Percentiles rank a stretch among this genome's conserved stretches.
These are phyloP conservation scores for Omphalotus guepiniiformis DNA, from an alignment of 768 basidiomycete genomes.

Conservation along the genomic window DNA sequence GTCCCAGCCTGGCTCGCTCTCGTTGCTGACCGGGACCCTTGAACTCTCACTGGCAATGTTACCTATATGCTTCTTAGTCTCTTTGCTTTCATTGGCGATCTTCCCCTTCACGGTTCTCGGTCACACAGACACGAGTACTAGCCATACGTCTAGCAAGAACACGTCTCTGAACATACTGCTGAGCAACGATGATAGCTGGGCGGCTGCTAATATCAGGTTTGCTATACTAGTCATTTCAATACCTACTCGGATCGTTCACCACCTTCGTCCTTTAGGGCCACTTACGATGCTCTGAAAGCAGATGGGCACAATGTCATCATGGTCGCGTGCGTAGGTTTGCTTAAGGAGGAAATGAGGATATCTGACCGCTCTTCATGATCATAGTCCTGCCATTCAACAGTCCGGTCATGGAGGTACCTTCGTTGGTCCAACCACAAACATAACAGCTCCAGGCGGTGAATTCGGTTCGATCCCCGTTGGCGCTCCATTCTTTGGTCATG, in stretches of 20 bases:
- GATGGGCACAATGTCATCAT: constrained; percentile 26
- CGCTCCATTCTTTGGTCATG: constrained; percentile 26
- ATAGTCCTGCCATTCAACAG: constrained; percentile 27
- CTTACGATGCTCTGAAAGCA: constrained; percentile 20
- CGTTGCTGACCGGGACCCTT: too few species aligned
- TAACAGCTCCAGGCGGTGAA: constrained; percentile 26
- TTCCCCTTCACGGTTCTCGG: too few species aligned
- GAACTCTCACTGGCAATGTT: too few species aligned
- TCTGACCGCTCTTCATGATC: neutral
- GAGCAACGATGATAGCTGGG: constrained; percentile 30
- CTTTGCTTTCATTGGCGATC: too few species aligned
- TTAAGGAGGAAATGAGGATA: neutral
- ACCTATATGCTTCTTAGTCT: too few species aligned
- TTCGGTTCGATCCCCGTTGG: constrained; percentile 25
- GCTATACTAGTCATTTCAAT: neutral
- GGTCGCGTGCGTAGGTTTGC: constrained; percentile 19
- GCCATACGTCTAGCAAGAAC: too few species aligned
- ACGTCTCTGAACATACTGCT: constrained; percentile 28
- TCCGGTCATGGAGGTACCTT: constrained; percentile 28
- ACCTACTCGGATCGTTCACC: neutral
- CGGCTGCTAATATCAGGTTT: constrained; percentile 28
- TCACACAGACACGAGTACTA: too few species aligned
- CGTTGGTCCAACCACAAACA: constrained; percentile 24
- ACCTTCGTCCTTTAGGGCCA: too few species aligned
- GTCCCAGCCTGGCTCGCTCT: too few species aligned